Percentiles rank a stretch among this genome's conserved stretches.
Evolutionary conservation across 305 asterid genomes (phyloP).

Genomic region (Fraxinus albicans): DNA sequence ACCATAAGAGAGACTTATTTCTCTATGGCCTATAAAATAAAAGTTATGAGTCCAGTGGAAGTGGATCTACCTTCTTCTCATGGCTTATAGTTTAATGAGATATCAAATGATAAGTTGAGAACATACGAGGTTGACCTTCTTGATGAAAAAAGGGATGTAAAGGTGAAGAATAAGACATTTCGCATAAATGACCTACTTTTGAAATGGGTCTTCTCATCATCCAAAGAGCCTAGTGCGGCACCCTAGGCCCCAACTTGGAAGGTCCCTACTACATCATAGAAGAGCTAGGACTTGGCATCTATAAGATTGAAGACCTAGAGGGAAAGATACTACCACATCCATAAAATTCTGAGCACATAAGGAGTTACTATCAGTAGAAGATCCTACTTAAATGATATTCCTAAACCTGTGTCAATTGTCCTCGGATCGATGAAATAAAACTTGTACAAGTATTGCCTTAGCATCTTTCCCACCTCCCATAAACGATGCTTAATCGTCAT

Average conservation of each 20-base stretch:
- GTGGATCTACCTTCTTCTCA: background rate
- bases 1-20: background rate
- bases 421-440: background rate
- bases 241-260: background rate
- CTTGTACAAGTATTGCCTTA: background rate
- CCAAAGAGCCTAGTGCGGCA: background rate
- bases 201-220: background rate
- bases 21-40: background rate
- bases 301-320: background rate
- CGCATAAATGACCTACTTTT: background rate
- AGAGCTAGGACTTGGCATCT: background rate
- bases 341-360: background rate
- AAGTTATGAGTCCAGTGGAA: background rate
- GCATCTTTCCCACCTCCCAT: background rate
- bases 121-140: background rate
- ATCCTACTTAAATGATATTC: background rate
- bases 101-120: background rate
- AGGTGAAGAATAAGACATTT: background rate
- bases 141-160: background rate
- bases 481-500: background rate
- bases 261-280: background rate
- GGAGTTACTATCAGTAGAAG: background rate
- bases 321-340: background rate
- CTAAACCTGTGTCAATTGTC: background rate
- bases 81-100: background rate